Base-by-base conservation (phyloP, 306 rosid genomes). In the Cicer arietinum region DNA sequence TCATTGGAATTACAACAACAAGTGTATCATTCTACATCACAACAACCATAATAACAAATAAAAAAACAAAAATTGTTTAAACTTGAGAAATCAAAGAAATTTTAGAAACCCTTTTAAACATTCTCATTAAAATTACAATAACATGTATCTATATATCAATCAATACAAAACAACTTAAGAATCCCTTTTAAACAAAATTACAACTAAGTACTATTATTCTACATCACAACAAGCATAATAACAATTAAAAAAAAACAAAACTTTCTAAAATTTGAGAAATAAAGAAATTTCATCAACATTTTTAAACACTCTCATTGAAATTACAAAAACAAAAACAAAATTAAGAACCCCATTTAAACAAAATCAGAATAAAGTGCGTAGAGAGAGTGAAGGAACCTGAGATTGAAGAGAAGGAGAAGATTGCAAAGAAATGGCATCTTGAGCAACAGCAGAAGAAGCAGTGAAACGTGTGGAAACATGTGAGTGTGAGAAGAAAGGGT, bases 401-500 rank as follows among this genome's bases (percentile, higher is more conserved):
- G 16, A 22, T 14, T 88, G 91, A 67, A 71, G 82, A 48, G 71
- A 7, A 2, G 75, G 81, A 74, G 78, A 48, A 37, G 77, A 57
- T 46, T 73, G 76, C 5, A 60, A 12, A 64, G 78, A 73, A 13
- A 66, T 39, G 10, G 84, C 61, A 13, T 88, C 78, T 48, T 90
- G 89, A 63, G 85, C 80, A 52, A 82, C 86, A 54, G 82, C 82
- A 58, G 84, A 76, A 0, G 75, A 46, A 4, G 66, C 75, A 47
- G 79, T 20, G 9, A 47, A 67, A 9, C 73, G 62, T 69, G 30
- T 64, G 10, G 43, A 30, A 30, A 30, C 0, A 30, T 30, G 35
- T 25, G 35, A 25, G 35, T 25, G 35, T 25, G 35, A 25, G 35
- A 25, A 30, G 37, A 30, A 30, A 30, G 37, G 37, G 37, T 79